Base-by-base conservation (phyloP, 345 rosid species). In the Lumnitzera littorea region DNA sequence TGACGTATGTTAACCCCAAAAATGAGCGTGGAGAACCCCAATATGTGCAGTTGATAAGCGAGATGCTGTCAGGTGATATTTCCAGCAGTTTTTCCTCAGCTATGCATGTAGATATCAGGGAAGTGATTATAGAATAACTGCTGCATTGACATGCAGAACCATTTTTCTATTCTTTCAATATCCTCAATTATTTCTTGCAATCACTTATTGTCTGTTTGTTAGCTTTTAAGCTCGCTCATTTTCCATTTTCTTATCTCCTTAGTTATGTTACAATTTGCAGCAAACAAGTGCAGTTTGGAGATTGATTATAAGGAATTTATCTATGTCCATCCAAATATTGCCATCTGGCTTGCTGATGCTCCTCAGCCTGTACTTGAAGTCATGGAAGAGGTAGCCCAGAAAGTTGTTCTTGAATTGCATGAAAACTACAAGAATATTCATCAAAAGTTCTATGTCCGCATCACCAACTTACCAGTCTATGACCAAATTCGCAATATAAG, bases 281-380 rank as follows among this genome's bases (percentile, higher is more conserved):
- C 96, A 31, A 94, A 94, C 58, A 90, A 80, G 67, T 86, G 97
- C 48, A 88, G 95, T 76, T 74, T 94, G 79, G 96, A 90, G 78
- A 82, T 94, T 56, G 96, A 94, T 69, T 90, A 90, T 76, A 91
- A 84, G 59, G 86, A 94, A 24, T 88, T 94, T 77, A 90, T 94
- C 47, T 86, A 80, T 48, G 82, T 84, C 55, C 95, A 90, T 74
- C 97, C 97, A 15, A 94, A 94, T 66, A 94, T 94, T 68, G 96
- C 99, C 8, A 94, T 90, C 63, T 94, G 97, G 96, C 78, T 88
- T 61, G 96, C 99, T 1, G 99, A 90, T 86, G 99, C 97, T 43
- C 95, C 99, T 41, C 99, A 91, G 55, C 82, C 99, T 69, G 97
- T 94, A 53, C 83, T 94, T 31, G 97, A 90, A 77, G 96, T 94